Percentiles rank a stretch among this genome's conserved stretches.
These are phyloP conservation scores for Pythium pyrilobum DNA, from an alignment of 352 stramenopile species.

Conservation along the genomic window DNA sequence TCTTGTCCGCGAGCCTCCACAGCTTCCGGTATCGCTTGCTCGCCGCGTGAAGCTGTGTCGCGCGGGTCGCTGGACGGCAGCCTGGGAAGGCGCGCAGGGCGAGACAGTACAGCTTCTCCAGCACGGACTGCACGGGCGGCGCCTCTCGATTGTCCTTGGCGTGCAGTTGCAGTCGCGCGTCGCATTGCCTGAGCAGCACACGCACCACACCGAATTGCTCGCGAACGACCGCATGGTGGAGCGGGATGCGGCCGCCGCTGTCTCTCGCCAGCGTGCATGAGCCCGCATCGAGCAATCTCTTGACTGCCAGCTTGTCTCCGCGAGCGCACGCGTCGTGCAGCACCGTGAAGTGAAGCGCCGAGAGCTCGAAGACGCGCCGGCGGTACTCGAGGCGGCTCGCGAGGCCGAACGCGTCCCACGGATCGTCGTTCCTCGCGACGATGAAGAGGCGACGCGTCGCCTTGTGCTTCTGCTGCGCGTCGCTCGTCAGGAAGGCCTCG, in stretches of 20 bases:
- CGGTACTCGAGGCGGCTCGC: slow-evolving; percentile 12
- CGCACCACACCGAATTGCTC: slow-evolving; percentile 29
- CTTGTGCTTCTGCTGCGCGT: neutral
- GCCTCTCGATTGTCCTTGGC: slow-evolving; percentile 30
- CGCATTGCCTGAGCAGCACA: slow-evolving; percentile 25
- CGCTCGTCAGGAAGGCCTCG: neutral
- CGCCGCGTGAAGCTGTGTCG: slow-evolving; percentile 4
- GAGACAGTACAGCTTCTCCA: slow-evolving; percentile 39
- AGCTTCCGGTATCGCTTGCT: slow-evolving; percentile 29
- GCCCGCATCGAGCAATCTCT: slow-evolving; percentile 9
- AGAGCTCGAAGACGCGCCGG: slow-evolving; percentile 30
- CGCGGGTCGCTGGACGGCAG: neutral
- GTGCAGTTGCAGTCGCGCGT: slow-evolving; percentile 39
- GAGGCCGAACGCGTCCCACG: slow-evolving; percentile 39
- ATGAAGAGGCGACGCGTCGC: slow-evolving; percentile 4
- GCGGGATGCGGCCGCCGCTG: slow-evolving; percentile 28
- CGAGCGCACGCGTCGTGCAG: slow-evolving; percentile 29
- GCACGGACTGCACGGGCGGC: slow-evolving; percentile 37
- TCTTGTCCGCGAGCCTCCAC: slow-evolving; percentile 34
- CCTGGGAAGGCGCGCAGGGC: slow-evolving; percentile 1
- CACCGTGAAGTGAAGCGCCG: slow-evolving; percentile 21
- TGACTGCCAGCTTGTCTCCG: slow-evolving; percentile 18
- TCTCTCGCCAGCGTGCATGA: slow-evolving; percentile 28
- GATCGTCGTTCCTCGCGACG: slow-evolving; percentile 7
- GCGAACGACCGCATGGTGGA: slow-evolving; percentile 49